phyloP scores from a whole-genome alignment of 805 yeast genomes.

The Maudiozyma bulderi region DNA sequence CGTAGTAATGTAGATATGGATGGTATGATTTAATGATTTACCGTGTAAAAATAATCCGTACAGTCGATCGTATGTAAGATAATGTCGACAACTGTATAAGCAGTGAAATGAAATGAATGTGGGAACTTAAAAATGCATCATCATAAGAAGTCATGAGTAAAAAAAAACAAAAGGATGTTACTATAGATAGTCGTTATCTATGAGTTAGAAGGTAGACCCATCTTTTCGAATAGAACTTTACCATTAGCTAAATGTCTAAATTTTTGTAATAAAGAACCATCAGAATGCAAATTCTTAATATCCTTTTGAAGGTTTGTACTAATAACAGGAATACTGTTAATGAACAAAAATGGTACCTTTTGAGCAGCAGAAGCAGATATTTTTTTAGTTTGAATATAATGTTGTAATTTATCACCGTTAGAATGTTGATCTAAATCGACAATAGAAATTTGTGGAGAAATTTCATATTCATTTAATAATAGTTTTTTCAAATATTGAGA shows the following conservation, averaged over 20 bases:
- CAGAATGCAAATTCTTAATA: constrained; percentile 10
- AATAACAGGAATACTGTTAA: constrained; percentile 18
- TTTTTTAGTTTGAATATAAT: constrained; percentile 34
- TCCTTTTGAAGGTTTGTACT: constrained; percentile 4
- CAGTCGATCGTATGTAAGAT: too few relatives aligned
- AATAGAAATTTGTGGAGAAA: constrained; percentile 60
- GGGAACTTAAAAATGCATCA: too few relatives aligned
- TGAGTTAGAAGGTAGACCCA: constrained; percentile 21
- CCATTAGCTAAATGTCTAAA: constrained; percentile 14
- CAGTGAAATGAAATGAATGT: too few relatives aligned
- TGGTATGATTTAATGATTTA: background rate
- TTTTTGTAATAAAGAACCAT: constrained; percentile 11
- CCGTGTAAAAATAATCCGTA: too few relatives aligned
- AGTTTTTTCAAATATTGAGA: constrained; percentile 59
- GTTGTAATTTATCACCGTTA: constrained; percentile 63
- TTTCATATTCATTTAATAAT: constrained; percentile 50
- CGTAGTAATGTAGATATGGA: background rate
- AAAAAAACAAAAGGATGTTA: background rate
- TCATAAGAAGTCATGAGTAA: too few relatives aligned
- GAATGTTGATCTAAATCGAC: constrained; percentile 76
- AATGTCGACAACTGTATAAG: too few relatives aligned
- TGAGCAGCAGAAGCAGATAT: background rate
- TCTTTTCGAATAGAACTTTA: constrained; percentile 14
- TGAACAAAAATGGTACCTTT: constrained; percentile 17
- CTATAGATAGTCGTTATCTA: background rate